These are phyloP conservation scores for Volvox reticuliferus DNA, from an alignment of 139 green algal species.

Conservation along the genomic window DNA sequence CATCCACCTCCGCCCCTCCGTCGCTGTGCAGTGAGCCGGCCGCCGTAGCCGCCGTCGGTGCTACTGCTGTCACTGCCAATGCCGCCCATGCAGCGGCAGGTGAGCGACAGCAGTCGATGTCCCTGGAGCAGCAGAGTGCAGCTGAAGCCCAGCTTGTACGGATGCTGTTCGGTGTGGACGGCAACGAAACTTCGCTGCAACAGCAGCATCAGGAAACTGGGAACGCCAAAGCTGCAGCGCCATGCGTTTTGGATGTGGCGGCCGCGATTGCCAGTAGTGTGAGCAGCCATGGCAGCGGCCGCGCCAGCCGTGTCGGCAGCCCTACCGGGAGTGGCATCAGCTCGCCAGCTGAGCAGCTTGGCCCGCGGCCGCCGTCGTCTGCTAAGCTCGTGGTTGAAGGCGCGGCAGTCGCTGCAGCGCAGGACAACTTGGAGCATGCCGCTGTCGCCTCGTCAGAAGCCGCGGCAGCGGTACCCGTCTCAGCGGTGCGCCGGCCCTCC, in stretches of 20 bases:
- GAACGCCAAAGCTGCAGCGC: neutral
- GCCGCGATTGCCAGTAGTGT: neutral
- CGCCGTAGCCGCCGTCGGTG: neutral
- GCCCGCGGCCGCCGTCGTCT: neutral
- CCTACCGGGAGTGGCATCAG: neutral
- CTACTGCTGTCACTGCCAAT: no score
- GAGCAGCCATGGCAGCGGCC: neutral
- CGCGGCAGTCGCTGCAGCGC: neutral
- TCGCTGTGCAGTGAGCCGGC: neutral
- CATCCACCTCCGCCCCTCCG: neutral
- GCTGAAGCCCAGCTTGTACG: constrained; percentile 38
- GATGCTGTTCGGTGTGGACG: constrained; percentile 32
- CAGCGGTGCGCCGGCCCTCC: neutral
- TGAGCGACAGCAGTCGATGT: constrained; percentile 21
- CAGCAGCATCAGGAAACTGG: neutral
- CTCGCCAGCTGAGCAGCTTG: neutral
- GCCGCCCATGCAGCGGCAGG: neutral
- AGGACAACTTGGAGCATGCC: neutral
- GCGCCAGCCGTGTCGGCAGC: constrained; percentile 2
- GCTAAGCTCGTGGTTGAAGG: neutral
- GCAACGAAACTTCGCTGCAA: neutral
- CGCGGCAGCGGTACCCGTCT: neutral
- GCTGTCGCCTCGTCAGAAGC: no score
- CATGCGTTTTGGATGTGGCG: neutral
- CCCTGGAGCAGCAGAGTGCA: constrained; percentile 39